Evolutionary conservation across 306 rosid species (phyloP).

Genomic region (Cyclanthera cordifolia): DNA sequence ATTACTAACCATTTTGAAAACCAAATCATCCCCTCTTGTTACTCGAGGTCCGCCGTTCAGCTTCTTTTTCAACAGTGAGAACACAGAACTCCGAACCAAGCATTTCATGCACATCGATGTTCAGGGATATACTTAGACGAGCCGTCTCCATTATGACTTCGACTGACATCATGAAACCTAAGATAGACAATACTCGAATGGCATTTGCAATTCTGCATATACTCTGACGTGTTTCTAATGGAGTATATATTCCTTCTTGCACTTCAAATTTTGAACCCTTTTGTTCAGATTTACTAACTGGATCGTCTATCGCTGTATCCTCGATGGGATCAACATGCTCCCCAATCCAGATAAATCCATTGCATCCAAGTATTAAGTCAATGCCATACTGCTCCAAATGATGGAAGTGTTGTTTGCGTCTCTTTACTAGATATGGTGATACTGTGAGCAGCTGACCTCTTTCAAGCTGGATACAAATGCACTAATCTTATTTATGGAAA

Average conservation of each 20-base stretch:
- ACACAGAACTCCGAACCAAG: conserved; percentile 77
- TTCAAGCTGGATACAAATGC: conserved; percentile 41
- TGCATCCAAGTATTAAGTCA: conserved; percentile 76
- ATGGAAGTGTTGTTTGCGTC: conserved; percentile 85
- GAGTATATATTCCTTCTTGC: conserved; percentile 39
- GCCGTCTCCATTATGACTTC: conserved; percentile 54
- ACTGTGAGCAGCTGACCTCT: conserved; percentile 71
- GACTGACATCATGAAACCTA: conserved; percentile 51
- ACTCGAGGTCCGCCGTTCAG: conserved; percentile 45
- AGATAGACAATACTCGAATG: conserved; percentile 39
- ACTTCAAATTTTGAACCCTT: conserved; percentile 26
- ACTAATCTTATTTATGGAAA: not conserved
- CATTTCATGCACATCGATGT: conserved; percentile 60
- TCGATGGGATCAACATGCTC: conserved; percentile 52
- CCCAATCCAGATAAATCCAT: conserved; percentile 86
- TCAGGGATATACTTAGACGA: conserved; percentile 43
- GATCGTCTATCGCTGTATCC: conserved; percentile 47
- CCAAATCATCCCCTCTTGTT: conserved; percentile 37
- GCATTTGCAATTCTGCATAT: conserved; percentile 81
- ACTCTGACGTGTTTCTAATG: conserved; percentile 48
- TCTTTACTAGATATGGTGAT: conserved; percentile 72
- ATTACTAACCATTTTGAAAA: not conserved
- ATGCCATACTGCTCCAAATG: conserved; percentile 56
- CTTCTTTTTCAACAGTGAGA: conserved; percentile 73
- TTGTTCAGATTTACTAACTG: conserved; percentile 33